Base-by-base conservation (phyloP, 805 yeast species). In the Spencermartinsiella europaea region DNA sequence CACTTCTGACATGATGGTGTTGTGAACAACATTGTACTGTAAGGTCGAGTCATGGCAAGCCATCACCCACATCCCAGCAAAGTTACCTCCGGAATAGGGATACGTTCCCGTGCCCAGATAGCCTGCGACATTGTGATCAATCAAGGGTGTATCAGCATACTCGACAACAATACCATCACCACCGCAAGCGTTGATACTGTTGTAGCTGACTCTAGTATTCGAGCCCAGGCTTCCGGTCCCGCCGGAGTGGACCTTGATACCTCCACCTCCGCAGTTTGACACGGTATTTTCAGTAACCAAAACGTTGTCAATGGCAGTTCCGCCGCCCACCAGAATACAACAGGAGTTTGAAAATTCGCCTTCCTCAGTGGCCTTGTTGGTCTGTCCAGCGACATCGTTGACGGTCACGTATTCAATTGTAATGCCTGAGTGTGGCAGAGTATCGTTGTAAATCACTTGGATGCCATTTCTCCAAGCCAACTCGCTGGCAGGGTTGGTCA, bases 1-100 rank as follows among this genome's bases (percentile, higher is more conserved):
- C 10, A 5, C 5, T 5, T 8, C n/a, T 2, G 43, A 40, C 35
- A 25, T 27, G 36, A 27, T 15, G 10, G 43, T 28, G n/a, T 28
- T 21, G n/a, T 17, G 19, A 15, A 40, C 43, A 15, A 40, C 43
- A n/a, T 40, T 40, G 16, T 40, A 40, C 10, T 31, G 43, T 37
- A 40, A 21, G 21, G 27, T 19, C 4, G 43, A 19, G 19, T 40
- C 31, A 16, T 27, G 3, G 36, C 36, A 27, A 21, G 21, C 35
- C 12, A 40, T 16, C 7, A 40, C 43, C 43, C 43, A 40, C 10
- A 40, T 19, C 33, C 37, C 43, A 28, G 43, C 43, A 27, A 40
- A 40, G 21, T 40, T 40, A 2, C 43, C 43, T 14, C 43, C 43
- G 31, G 43, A 28, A 35, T 25, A 40, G 10, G 43, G 43, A 19